Conservation (phyloP, 192 early-diverging fungal genomes). For the Coemansia sp. region DNA sequence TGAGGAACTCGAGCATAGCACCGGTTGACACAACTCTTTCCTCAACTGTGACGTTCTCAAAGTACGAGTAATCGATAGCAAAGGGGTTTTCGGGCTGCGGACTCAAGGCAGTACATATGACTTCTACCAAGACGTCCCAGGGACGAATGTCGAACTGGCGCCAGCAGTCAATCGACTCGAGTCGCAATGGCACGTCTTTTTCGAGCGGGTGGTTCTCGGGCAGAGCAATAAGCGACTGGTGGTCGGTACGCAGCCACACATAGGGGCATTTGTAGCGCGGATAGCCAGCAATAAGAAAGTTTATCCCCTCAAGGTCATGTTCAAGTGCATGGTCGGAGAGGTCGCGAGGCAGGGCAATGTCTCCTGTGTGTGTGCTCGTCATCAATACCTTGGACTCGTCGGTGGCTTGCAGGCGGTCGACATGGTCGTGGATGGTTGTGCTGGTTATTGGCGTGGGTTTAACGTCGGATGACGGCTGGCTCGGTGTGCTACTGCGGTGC, state of each 20-base stretch:
- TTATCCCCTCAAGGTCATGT: constrained; percentile 52
- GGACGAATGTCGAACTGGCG: constrained; percentile 59
- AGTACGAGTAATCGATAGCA: constrained; percentile 59
- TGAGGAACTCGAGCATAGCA: constrained; percentile 65
- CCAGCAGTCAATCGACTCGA: constrained; percentile 67
- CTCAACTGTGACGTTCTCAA: constrained; percentile 60
- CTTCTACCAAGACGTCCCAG: constrained; percentile 69
- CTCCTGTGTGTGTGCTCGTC: neutral
- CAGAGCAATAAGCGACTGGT: constrained; percentile 54
- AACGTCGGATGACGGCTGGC: constrained; percentile 12
- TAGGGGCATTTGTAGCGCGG: constrained; percentile 69
- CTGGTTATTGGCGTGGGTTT: constrained; percentile 44
- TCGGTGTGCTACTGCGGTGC: constrained; percentile 46
- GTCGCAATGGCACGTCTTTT: constrained; percentile 59
- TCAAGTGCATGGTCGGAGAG: constrained; percentile 25
- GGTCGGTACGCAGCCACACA: constrained; percentile 68
- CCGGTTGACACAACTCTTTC: constrained; percentile 64
- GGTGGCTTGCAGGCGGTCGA: constrained; percentile 22
- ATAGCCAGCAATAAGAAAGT: constrained; percentile 68
- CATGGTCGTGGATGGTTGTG: constrained; percentile 50
- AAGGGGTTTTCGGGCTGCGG: constrained; percentile 66
- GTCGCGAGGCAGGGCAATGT: constrained; percentile 21
- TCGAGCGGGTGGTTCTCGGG: constrained; percentile 55
- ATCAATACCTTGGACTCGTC: constrained; percentile 29
- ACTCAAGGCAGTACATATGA: constrained; percentile 56